phyloP scores from a whole-genome alignment of 352 stramenopile genomes.

The Phytopythium helicoides region DNA sequence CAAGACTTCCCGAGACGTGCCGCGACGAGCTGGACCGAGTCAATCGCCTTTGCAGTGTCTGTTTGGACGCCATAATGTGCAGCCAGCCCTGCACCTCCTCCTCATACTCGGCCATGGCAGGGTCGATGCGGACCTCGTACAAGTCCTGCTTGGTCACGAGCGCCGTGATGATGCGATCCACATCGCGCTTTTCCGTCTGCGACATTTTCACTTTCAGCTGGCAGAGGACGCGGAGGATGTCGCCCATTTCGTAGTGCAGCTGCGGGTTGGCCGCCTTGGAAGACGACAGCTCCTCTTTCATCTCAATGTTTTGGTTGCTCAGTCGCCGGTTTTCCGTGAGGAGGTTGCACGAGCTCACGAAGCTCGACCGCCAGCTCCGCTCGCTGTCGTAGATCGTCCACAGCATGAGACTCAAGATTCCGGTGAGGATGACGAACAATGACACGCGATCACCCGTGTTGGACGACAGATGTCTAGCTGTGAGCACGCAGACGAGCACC shows the following conservation, averaged over 20 bases:
- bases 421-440: constrained; percentile 28
- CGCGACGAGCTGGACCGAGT: neutral
- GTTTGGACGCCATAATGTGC: constrained; percentile 66
- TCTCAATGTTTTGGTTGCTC: constrained; percentile 67
- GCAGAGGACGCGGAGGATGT: constrained; percentile 67
- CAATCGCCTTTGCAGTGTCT: constrained; percentile 5
- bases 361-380: constrained; percentile 37
- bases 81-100: constrained; percentile 71
- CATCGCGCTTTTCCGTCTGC: constrained; percentile 36
- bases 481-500: constrained; percentile 27
- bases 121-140: constrained; percentile 56
- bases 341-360: constrained; percentile 51
- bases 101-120: constrained; percentile 55
- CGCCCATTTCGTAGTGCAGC: constrained; percentile 71
- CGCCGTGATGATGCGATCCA: constrained; percentile 73
- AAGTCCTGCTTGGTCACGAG: constrained; percentile 64
- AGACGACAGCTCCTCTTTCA: constrained; percentile 55
- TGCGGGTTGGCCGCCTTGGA: constrained; percentile 55
- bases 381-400: constrained; percentile 47
- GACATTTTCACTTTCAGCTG: constrained; percentile 71
- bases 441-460: constrained; percentile 12
- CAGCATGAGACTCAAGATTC: constrained; percentile 30
- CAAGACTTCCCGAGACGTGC: constrained; percentile 2
- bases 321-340: constrained; percentile 52
- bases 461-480: constrained; percentile 18